Evolutionary conservation across 805 yeast genomes (phyloP), one percentile per base, ranked within the genome.

Genomic region (Saccharomycopsis lassenensis): DNA sequence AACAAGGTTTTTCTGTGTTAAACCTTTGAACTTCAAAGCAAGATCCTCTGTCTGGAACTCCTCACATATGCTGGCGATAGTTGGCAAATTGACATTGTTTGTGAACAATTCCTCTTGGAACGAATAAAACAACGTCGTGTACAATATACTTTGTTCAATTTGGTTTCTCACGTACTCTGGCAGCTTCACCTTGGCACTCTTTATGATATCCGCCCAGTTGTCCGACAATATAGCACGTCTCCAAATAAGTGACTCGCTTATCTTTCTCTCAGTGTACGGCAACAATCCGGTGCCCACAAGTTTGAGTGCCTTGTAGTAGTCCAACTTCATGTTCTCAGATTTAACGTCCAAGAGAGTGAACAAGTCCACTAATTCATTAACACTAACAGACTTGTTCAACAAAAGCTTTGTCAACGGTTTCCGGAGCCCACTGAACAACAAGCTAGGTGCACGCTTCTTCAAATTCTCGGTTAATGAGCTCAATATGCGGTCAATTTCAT

Each of bases 161-260:
- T 54, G 57, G 16, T 54, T 52, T 47, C 61, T 61, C 24, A 59
- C 52, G 37, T 49, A 59, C 25, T 65, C 69, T 33, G 65, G 70
- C 2, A 65, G 53, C 34, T 63, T 57, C 33, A 52, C 55, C 37
- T 62, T 56, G 4, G 58, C 49, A 23, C 52, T 41, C 4, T 55
- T 51, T 10, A 33, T 31, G 11, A 71, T 52, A 14, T 53, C 49
- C 5, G 51, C 42, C 78, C 82, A 73, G 44, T 71, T 63, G 44
- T 77, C 80, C 43, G 47, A 54, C 31, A 59, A 55, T 16, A 81
- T 54, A 31, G 78, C 60, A 43, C 86, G 60, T 45, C 70, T 63
- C 85, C 87, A 80, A 0, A 77, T 55, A 6, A 62, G 45, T 6
- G 56, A 54, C 29, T 57, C 61, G 31, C 55, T 56, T 17, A 57